These are phyloP conservation scores for Cenchrus fungigraminus DNA, from an alignment of 176 grass and related monocot species.

Conservation along the genomic window DNA sequence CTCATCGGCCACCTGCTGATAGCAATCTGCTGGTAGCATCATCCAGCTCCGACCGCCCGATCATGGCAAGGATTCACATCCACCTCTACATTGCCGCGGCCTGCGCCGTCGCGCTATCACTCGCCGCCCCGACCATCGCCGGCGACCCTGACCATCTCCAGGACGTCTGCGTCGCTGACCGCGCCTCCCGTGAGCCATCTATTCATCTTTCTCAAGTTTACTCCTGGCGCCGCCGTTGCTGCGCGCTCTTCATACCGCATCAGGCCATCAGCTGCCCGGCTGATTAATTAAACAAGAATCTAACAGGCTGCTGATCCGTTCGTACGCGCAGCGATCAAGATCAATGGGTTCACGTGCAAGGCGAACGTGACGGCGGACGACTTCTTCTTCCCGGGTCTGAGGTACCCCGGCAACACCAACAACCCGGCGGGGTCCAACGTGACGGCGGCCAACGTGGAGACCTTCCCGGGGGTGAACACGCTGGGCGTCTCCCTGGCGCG, in stretches of 20 bases:
- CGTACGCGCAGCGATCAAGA: constrained; percentile 53
- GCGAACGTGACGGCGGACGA: constrained; percentile 55
- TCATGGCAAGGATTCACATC: constrained; percentile 8
- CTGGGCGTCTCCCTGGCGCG: constrained; percentile 75
- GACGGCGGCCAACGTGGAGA: constrained; percentile 55
- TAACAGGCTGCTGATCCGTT: neutral
- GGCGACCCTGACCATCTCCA: constrained; percentile 76
- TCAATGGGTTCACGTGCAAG: constrained; percentile 89
- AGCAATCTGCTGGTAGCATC: neutral
- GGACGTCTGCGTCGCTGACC: constrained; percentile 73
- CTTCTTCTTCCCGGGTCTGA: constrained; percentile 65
- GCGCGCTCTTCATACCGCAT: neutral
- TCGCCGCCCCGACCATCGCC: constrained; percentile 29
- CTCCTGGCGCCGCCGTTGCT: neutral
- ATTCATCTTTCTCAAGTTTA: neutral
- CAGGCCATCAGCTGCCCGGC: neutral
- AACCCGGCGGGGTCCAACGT: constrained; percentile 51
- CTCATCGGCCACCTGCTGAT: neutral
- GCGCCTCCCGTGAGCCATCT: constrained; percentile 40
- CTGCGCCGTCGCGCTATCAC: constrained; percentile 29
- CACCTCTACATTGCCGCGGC: constrained; percentile 34
- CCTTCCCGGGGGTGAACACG: constrained; percentile 73
- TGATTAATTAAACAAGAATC: neutral
- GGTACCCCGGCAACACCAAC: constrained; percentile 57
- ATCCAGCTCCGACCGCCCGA: neutral